A percentile compares a stretch with the other conserved stretches of the same genome.
Conservation (phyloP, 768 basidiomycete species). For the Leccinum subtestaceum region DNA sequence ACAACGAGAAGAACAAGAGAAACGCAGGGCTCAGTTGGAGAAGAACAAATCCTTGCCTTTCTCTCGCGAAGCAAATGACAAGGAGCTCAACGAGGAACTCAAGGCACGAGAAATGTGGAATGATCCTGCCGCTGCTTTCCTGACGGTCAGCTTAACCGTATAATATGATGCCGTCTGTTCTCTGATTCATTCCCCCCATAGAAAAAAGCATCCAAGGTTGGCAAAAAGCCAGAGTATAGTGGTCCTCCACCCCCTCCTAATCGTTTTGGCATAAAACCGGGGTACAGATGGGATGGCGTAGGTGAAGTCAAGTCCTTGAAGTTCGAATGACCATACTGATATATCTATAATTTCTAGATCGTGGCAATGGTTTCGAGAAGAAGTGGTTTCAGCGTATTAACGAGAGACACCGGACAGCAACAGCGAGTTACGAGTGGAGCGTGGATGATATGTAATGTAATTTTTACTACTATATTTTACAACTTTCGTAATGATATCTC, state of each 20-base stretch:
- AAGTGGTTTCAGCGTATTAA: slow-evolving; percentile 86
- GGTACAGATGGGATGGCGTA: slow-evolving; percentile 98
- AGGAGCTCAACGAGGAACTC: slow-evolving; percentile 79
- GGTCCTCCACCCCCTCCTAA: slow-evolving; percentile 92
- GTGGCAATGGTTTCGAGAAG: slow-evolving; percentile 93
- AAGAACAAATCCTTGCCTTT: slow-evolving; percentile 64
- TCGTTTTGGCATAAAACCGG: slow-evolving; percentile 92
- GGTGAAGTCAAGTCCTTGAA: slow-evolving; percentile 47
- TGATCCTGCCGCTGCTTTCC: slow-evolving; percentile 94
- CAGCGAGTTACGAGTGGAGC: slow-evolving; percentile 82
- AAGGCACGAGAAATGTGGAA: slow-evolving; percentile 87
- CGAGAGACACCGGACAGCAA: slow-evolving; percentile 61
- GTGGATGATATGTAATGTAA: slow-evolving; percentile 83
- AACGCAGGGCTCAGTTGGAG: slow-evolving; percentile 60
- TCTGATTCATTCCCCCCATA: slow-evolving; percentile 29
- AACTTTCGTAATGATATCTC: background rate
- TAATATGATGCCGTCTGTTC: background rate
- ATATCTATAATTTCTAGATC: slow-evolving; percentile 48
- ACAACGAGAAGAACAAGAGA: slow-evolving; percentile 79
- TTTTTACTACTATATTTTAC: slow-evolving; percentile 1
- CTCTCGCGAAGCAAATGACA: slow-evolving; percentile 80
- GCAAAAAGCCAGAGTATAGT: slow-evolving; percentile 77
- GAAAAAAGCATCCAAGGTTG: slow-evolving; percentile 75
- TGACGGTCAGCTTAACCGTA: slow-evolving; percentile 58
- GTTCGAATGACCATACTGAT: slow-evolving; percentile 3